A percentile compares a stretch with the other conserved stretches of the same genome.
Conservation (phyloP, 352 stramenopile species). For the Blastocystis sp. region DNA sequence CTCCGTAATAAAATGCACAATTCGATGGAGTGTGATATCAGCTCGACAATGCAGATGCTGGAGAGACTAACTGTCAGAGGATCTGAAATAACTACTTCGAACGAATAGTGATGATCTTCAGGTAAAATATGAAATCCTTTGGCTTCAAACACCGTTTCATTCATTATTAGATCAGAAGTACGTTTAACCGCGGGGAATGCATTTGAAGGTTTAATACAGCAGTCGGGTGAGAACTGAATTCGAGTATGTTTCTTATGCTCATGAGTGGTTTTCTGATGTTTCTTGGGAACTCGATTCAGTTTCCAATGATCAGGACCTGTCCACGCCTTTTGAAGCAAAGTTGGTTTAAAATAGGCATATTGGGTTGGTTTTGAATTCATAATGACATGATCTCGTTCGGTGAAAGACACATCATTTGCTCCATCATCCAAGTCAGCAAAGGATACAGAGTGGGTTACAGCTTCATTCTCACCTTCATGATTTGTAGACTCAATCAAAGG, state of each 20-base stretch:
- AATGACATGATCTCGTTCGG: too few species aligned
- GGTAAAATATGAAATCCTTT: background rate
- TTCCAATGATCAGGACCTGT: slow-evolving; percentile 36
- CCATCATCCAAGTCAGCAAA: background rate
- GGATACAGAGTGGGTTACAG: too few species aligned
- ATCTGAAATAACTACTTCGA: background rate
- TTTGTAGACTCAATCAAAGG: too few species aligned
- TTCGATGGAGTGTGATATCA: background rate
- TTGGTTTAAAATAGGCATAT: slow-evolving; percentile 7
- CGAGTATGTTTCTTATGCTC: background rate
- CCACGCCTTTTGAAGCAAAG: background rate
- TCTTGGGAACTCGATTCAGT: background rate
- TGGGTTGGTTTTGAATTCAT: background rate
- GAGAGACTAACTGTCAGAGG: background rate
- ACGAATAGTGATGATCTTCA: slow-evolving; percentile 6
- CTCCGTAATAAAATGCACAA: background rate
- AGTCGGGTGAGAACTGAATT: too few species aligned
- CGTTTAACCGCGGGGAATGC: background rate
- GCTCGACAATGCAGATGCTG: background rate
- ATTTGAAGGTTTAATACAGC: background rate
- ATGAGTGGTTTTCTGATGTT: background rate
- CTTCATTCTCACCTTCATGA: too few species aligned
- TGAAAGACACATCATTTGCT: too few species aligned
- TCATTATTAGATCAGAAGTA: background rate
- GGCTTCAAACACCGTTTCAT: background rate